Conservation (phyloP, 2,329 filamentous ascomycete species). For the Amylocarpus encephaloides region DNA sequence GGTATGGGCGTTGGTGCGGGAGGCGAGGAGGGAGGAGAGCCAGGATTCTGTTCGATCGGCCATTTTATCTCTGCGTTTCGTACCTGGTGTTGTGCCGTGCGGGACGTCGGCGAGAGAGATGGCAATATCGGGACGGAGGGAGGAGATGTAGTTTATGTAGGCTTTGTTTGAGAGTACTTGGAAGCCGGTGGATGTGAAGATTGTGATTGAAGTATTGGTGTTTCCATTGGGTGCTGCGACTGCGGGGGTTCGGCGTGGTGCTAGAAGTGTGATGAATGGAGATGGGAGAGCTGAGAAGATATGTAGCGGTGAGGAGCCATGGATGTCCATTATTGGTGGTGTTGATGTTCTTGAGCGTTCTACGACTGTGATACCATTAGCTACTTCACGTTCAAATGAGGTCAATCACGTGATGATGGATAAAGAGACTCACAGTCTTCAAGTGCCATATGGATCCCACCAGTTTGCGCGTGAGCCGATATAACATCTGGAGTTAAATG, state of each 20-base stretch:
- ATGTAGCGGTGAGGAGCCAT: slow-evolving; percentile 50
- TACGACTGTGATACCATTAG: slow-evolving; percentile 39
- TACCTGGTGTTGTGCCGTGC: slow-evolving; percentile 48
- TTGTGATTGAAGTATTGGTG: slow-evolving; percentile 61
- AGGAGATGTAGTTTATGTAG: slow-evolving; percentile 59
- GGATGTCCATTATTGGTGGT: slow-evolving; percentile 44
- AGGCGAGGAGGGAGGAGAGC: slow-evolving; percentile 60
- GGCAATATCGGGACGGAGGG: slow-evolving; percentile 72
- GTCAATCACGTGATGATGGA: slow-evolving; percentile 9
- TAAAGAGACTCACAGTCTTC: slow-evolving; percentile 76
- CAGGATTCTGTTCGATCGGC: slow-evolving; percentile 79
- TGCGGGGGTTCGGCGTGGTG: slow-evolving; percentile 69
- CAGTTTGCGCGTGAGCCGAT: slow-evolving; percentile 55
- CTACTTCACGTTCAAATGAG: background rate
- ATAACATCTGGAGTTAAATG: slow-evolving; percentile 86
- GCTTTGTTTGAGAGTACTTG: slow-evolving; percentile 60
- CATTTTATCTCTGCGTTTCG: slow-evolving; percentile 76
- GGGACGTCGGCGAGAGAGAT: slow-evolving; percentile 72
- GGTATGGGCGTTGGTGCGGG: slow-evolving; percentile 26
- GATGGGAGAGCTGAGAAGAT: slow-evolving; percentile 69
- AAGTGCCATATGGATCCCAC: slow-evolving; percentile 71
- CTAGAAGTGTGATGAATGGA: slow-evolving; percentile 63
- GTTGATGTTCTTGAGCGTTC: slow-evolving; percentile 41
- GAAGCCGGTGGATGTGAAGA: slow-evolving; percentile 86
- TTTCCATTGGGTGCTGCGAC: slow-evolving; percentile 67